Percentiles rank a stretch among this genome's conserved stretches.
Conservation (phyloP, 768 basidiomycete genomes). For the Lactarius psammicola region DNA sequence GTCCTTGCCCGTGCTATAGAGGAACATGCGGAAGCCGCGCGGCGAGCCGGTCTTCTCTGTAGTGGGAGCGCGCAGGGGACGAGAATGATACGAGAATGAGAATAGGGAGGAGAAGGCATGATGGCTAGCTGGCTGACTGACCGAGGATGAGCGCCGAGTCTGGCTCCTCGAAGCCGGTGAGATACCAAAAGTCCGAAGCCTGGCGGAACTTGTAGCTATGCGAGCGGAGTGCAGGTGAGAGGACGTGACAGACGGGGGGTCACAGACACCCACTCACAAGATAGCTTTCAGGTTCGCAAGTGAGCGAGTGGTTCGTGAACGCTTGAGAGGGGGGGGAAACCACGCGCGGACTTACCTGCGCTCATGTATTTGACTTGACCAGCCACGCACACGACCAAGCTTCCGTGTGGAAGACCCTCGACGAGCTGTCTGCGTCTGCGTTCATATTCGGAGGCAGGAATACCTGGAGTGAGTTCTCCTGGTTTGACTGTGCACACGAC, state of each 20-base stretch:
- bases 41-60: constrained; percentile 68
- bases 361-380: constrained; percentile 46
- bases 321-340: not conserved
- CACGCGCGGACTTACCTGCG: constrained; percentile 29
- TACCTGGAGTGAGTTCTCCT: constrained; percentile 46
- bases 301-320: not conserved
- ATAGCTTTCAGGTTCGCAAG: not conserved
- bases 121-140: constrained; percentile 33
- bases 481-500: constrained; percentile 28
- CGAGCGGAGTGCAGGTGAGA: not conserved
- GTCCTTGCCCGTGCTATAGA: constrained; percentile 80
- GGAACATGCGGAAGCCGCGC: constrained; percentile 80
- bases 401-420: constrained; percentile 41
- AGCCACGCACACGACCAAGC: constrained; percentile 45
- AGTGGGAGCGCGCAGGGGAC: not conserved
- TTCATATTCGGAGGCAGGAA: constrained; percentile 45
- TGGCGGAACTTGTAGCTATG: constrained; percentile 93
- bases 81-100: constrained; percentile 17
- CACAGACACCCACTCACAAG: not conserved
- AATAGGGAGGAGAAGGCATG: not conserved
- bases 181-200: constrained; percentile 90
- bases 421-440: constrained; percentile 42
- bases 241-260: not conserved
- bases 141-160: constrained; percentile 86
- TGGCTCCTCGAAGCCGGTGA: constrained; percentile 94